Evolutionary conservation across 257 asterid species (phyloP).

Genomic region (Apocynum venetum): DNA sequence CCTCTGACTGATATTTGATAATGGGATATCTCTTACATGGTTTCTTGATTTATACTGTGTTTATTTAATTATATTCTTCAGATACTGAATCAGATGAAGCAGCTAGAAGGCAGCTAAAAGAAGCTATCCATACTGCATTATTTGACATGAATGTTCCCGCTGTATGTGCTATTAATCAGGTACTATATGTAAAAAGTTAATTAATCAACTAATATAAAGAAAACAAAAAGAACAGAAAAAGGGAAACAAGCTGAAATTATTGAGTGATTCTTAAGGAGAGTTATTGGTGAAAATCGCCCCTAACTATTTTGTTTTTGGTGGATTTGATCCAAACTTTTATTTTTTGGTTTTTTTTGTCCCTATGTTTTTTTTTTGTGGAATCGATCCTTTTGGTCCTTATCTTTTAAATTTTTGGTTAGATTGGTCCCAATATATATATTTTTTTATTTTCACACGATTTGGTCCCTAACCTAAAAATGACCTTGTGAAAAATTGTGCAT

Average conservation of each 20-base stretch:
- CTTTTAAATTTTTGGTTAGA: too few species aligned
- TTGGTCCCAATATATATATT: not conserved
- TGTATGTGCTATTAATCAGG: slow-evolving; percentile 97
- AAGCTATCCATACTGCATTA: slow-evolving; percentile 68
- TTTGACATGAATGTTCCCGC: slow-evolving; percentile 97
- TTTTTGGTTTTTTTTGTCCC: too few species aligned
- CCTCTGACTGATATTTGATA: not conserved
- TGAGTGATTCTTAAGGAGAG: not conserved
- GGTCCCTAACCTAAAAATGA: not conserved
- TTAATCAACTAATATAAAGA: not conserved
- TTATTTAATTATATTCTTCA: slow-evolving; percentile 22
- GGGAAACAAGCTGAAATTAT: not conserved
- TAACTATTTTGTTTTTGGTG: too few species aligned
- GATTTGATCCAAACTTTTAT: too few species aligned
- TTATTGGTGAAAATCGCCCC: too few species aligned
- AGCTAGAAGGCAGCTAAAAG: slow-evolving; percentile 73
- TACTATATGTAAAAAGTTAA: slow-evolving; percentile 14
- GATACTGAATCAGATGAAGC: slow-evolving; percentile 74
- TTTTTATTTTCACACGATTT: too few species aligned
- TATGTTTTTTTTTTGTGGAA: too few species aligned
- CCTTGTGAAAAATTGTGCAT: too few species aligned
- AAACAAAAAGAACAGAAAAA: not conserved
- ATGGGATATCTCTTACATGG: not conserved
- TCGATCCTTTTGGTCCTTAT: too few species aligned
- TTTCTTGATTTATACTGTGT: slow-evolving; percentile 6